These are phyloP conservation scores for Picocystis salinarum DNA, from an alignment of 139 green algal species.

Conservation along the genomic window DNA sequence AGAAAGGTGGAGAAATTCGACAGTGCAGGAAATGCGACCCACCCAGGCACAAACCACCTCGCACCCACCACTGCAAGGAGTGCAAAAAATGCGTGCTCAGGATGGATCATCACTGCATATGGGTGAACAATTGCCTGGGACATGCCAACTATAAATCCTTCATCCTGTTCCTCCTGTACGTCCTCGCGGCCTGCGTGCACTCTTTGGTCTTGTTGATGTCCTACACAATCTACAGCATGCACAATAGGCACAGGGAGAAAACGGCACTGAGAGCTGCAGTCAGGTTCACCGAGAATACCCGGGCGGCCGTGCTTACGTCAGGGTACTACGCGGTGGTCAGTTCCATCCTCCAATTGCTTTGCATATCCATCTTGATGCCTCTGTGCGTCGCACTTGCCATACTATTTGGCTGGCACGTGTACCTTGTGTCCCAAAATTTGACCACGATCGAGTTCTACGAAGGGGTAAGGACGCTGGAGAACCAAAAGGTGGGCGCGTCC, in stretches of 20 bases:
- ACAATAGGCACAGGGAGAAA: no score
- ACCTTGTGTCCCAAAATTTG: constrained; percentile 46
- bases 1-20: no score
- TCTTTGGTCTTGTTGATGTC: constrained; percentile 20
- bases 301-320: no score
- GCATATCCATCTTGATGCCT: constrained; percentile 6
- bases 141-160: constrained; percentile 77
- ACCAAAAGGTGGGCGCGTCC: neutral
- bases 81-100: constrained; percentile 69
- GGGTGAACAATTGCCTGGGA: constrained; percentile 78
- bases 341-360: no score
- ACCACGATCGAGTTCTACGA: constrained; percentile 72
- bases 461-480: constrained; percentile 2
- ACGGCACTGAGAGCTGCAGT: no score
- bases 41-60: constrained; percentile 68
- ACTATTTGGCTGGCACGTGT: constrained; percentile 56
- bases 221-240: constrained; percentile 33
- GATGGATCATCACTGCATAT: constrained; percentile 62
- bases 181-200: constrained; percentile 27
- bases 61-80: constrained; percentile 68
- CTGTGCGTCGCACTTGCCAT: constrained; percentile 16
- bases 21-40: no score
- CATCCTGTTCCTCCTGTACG: constrained; percentile 40
- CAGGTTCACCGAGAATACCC: no score
- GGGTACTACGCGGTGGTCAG: no score